Percentiles rank a stretch among this genome's conserved stretches.
Evolutionary conservation across 2,329 filamentous ascomycete species (phyloP).

Genomic region (Uncinocarpus reesii): DNA sequence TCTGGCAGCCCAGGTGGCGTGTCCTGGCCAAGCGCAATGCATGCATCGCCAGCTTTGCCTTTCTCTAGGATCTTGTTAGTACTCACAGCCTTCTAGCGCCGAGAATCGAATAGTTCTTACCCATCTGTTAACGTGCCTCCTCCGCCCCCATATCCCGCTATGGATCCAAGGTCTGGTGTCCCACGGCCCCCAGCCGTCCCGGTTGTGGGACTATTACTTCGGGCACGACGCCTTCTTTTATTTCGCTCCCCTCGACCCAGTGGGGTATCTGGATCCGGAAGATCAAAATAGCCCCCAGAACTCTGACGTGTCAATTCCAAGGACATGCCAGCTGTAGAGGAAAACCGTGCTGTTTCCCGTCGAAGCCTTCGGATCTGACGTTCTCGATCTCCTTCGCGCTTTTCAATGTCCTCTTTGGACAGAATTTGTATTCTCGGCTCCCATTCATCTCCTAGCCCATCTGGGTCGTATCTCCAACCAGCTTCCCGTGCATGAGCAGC

Average conservation of each 20-base stretch:
- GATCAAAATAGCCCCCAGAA: slow-evolving; percentile 49
- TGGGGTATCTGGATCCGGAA: slow-evolving; percentile 55
- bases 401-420: slow-evolving; percentile 94
- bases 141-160: slow-evolving; percentile 59
- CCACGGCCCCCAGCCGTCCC: slow-evolving; percentile 62
- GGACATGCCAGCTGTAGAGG: slow-evolving; percentile 70
- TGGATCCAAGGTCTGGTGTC: slow-evolving; percentile 59
- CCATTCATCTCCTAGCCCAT: slow-evolving; percentile 75
- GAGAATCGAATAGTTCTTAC: slow-evolving; percentile 21
- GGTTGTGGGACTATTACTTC: slow-evolving; percentile 70
- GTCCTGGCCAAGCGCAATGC: slow-evolving; percentile 81
- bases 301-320: slow-evolving; percentile 57
- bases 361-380: slow-evolving; percentile 76
- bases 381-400: slow-evolving; percentile 87
- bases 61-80: slow-evolving; percentile 45
- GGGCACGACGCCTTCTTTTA: slow-evolving; percentile 89
- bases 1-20: slow-evolving; percentile 85
- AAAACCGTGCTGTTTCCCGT: slow-evolving; percentile 85
- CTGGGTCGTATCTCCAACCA: slow-evolving; percentile 91
- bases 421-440: slow-evolving; percentile 71
- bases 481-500: slow-evolving; percentile 72
- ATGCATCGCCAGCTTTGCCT: slow-evolving; percentile 73
- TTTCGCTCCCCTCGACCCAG: slow-evolving; percentile 87
- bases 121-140: slow-evolving; percentile 57
- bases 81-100: not conserved